Conservation (phyloP, 2,329 filamentous ascomycete species). For the Alternaria sp. region DNA sequence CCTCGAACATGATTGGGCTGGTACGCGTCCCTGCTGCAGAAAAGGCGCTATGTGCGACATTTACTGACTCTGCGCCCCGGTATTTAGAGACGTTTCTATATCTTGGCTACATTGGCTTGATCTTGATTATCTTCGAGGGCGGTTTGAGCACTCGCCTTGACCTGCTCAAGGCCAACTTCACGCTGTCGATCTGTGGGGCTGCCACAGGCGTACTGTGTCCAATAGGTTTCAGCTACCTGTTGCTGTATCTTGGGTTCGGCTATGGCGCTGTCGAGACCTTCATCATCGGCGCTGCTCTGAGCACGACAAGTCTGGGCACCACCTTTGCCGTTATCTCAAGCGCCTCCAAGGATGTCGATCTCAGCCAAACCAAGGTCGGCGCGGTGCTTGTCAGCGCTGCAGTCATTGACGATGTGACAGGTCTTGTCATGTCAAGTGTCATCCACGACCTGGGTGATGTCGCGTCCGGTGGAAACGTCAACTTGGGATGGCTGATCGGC, state of each 20-base stretch:
- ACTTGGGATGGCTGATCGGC: constrained; percentile 33
- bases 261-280: constrained; percentile 43
- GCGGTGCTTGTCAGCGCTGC: constrained; percentile 56
- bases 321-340: constrained; percentile 45
- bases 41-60: not conserved
- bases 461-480: constrained; percentile 13
- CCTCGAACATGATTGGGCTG: constrained; percentile 14
- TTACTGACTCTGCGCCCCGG: not conserved
- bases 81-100: constrained; percentile 46
- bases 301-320: constrained; percentile 37
- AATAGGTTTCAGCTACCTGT: constrained; percentile 43
- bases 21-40: not conserved
- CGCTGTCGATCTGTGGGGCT: constrained; percentile 52
- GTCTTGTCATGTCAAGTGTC: constrained; percentile 52
- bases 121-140: constrained; percentile 61
- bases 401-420: constrained; percentile 56
- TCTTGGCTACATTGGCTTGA: constrained; percentile 57
- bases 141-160: constrained; percentile 56
- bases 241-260: constrained; percentile 54
- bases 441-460: constrained; percentile 32
- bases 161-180: constrained; percentile 54
- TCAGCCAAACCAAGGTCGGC: constrained; percentile 53
- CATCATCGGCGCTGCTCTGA: constrained; percentile 39
- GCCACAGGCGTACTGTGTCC: constrained; percentile 55
- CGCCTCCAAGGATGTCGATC: constrained; percentile 45